Percentiles rank a stretch among this genome's conserved stretches.
Evolutionary conservation across 2,329 filamentous ascomycete genomes (phyloP).

Genomic region (Aspergillus chevalieri): DNA sequence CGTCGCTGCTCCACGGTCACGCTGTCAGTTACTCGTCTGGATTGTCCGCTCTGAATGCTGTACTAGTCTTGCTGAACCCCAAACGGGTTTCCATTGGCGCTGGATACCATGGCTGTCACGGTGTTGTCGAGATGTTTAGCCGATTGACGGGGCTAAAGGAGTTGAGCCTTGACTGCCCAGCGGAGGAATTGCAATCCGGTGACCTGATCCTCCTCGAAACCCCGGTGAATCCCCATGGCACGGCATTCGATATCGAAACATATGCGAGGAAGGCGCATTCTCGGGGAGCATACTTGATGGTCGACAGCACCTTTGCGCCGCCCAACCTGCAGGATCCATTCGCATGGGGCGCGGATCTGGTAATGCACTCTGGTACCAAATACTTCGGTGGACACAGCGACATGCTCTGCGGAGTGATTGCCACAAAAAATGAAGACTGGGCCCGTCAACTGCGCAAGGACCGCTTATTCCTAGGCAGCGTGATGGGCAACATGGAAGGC

Average conservation of each 20-base stretch:
- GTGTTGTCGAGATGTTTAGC: constrained; percentile 66
- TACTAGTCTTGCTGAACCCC: constrained; percentile 79
- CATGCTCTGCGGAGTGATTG: constrained; percentile 79
- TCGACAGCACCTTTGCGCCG: constrained; percentile 90
- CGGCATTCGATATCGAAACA: constrained; percentile 64
- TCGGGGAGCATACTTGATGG: constrained; percentile 67
- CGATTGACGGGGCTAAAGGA: constrained; percentile 70
- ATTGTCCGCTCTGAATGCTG: constrained; percentile 79
- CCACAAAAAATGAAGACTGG: constrained; percentile 57
- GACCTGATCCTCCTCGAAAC: constrained; percentile 91
- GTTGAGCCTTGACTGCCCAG: constrained; percentile 63
- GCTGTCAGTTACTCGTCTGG: constrained; percentile 78
- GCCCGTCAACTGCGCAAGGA: constrained; percentile 58
- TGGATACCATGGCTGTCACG: constrained; percentile 92
- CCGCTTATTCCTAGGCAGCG: constrained; percentile 68
- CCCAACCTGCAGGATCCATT: constrained; percentile 87
- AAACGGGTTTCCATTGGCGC: constrained; percentile 72
- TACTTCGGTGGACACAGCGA: constrained; percentile 95
- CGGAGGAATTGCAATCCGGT: constrained; percentile 62
- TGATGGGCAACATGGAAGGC: constrained; percentile 83
- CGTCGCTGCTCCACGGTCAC: constrained; percentile 58
- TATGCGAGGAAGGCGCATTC: constrained; percentile 69
- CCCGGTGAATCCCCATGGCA: constrained; percentile 83
- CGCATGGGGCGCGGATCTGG: constrained; percentile 68
- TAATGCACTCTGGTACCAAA: constrained; percentile 93